phyloP scores from a whole-genome alignment of 495 filamentous ascomycete species.

The Aspergillus campestris region DNA sequence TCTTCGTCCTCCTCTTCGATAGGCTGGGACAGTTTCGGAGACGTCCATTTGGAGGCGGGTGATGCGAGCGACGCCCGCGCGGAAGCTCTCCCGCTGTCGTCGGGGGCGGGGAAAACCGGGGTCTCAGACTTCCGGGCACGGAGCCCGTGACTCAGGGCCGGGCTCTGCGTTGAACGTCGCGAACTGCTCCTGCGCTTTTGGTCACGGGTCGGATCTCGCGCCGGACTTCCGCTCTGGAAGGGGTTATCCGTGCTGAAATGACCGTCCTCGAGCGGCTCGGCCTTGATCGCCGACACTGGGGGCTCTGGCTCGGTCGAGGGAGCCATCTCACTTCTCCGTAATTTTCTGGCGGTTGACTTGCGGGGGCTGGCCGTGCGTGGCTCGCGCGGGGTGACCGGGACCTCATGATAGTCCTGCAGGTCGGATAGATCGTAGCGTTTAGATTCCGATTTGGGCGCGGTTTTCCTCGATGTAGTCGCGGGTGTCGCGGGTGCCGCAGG shows the following conservation, averaged over 20 bases:
- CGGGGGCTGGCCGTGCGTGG: conserved; percentile 24
- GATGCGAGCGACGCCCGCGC: conserved; percentile 41
- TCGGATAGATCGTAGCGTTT: conserved; percentile 50
- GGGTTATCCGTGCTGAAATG: conserved; percentile 86
- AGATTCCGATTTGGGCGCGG: conserved; percentile 29
- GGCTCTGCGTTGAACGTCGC: conserved; percentile 27
- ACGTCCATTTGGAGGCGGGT: conserved; percentile 21
- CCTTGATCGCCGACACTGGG: conserved; percentile 28
- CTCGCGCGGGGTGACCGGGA: conserved; percentile 23
- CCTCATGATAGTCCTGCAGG: conserved; percentile 37
- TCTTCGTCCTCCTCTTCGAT: conserved; percentile 32
- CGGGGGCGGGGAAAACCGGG: conserved; percentile 27
- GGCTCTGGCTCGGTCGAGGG: conserved; percentile 35
- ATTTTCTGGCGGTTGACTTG: conserved; percentile 39
- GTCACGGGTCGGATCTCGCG: conserved; percentile 30
- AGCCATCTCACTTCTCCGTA: conserved; percentile 48
- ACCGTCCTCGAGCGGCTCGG: conserved; percentile 35
- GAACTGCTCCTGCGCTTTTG: conserved; percentile 43
- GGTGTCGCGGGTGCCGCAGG: conserved; percentile 22
- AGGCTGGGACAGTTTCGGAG: conserved; percentile 26
- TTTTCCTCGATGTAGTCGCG: conserved; percentile 21
- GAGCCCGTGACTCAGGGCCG: conserved; percentile 23
- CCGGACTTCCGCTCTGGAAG: conserved; percentile 77
- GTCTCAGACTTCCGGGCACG: conserved; percentile 29
- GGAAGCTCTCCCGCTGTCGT: conserved; percentile 29